A percentile compares a stretch with the other conserved stretches of the same genome.
These are phyloP conservation scores for Hymenoscyphus fructigenus DNA, from an alignment of 2,329 filamentous ascomycete genomes.

Conservation along the genomic window DNA sequence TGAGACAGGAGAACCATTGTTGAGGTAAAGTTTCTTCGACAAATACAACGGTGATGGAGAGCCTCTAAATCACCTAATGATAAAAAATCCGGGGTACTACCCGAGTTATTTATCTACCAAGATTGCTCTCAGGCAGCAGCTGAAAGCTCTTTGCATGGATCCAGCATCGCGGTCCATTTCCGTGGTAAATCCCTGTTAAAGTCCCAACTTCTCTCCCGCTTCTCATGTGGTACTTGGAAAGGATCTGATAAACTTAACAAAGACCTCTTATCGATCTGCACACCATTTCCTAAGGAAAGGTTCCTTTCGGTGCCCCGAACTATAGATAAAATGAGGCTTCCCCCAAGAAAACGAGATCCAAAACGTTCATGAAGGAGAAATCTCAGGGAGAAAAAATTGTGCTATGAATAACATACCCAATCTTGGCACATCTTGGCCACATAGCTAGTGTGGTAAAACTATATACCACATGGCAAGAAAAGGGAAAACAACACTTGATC, in stretches of 20 bases:
- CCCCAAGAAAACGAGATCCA: background rate
- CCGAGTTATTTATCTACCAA: background rate
- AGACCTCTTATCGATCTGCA: background rate
- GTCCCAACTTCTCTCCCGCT: background rate
- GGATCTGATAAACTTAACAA: background rate
- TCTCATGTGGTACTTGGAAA: background rate
- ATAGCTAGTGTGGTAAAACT: too few relatives aligned
- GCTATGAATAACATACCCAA: background rate
- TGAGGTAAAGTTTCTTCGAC: too few relatives aligned
- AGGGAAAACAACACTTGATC: background rate
- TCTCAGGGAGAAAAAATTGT: background rate
- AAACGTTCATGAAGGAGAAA: too few relatives aligned
- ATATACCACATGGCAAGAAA: too few relatives aligned
- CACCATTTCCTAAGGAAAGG: background rate
- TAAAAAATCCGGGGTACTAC: background rate
- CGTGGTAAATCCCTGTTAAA: background rate
- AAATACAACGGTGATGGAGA: background rate
- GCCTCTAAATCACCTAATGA: background rate
- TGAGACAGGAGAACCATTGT: background rate
- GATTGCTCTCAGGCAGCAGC: background rate
- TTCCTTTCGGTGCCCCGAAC: background rate
- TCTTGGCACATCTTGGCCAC: background rate
- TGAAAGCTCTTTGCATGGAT: background rate
- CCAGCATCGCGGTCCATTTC: background rate
- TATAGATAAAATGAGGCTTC: background rate